A percentile compares a stretch with the other conserved stretches of the same genome.
These are phyloP conservation scores for Saksenaea oblongispora DNA, from an alignment of 371 early-diverging fungal genomes.

Conservation along the genomic window DNA sequence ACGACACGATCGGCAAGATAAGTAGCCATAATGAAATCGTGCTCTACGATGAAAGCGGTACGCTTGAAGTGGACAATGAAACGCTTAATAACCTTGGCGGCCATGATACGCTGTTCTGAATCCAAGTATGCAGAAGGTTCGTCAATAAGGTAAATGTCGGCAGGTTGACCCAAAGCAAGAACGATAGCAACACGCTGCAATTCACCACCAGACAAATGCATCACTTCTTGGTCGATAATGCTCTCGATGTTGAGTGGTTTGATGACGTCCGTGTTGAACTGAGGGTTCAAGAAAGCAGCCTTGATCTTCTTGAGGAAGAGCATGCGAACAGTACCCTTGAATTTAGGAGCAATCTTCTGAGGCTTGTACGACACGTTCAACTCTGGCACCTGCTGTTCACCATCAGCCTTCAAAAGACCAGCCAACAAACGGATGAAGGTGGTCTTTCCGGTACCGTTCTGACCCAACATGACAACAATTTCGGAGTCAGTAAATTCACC, in stretches of 20 bases:
- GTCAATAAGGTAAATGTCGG: slow-evolving; percentile 99
- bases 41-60: slow-evolving; percentile 99
- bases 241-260: slow-evolving; percentile 96
- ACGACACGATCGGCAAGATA: slow-evolving; percentile 99
- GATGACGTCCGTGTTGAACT: slow-evolving; percentile 98
- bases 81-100: slow-evolving; percentile 99
- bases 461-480: slow-evolving; percentile 99
- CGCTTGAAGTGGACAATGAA: slow-evolving; percentile 98
- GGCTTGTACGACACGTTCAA: slow-evolving; percentile 97
- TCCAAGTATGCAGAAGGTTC: slow-evolving; percentile 99
- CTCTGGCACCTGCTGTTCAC: slow-evolving; percentile 77
- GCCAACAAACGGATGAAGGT: slow-evolving; percentile 98
- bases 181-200: slow-evolving; percentile 99
- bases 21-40: slow-evolving; percentile 99
- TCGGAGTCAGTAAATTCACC: slow-evolving; percentile 98
- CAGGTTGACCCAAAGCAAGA: slow-evolving; percentile 93
- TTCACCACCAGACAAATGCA: slow-evolving; percentile 98
- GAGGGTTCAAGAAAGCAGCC: slow-evolving; percentile 90
- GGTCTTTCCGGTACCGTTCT: slow-evolving; percentile 99
- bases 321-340: slow-evolving; percentile 94
- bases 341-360: slow-evolving; percentile 99
- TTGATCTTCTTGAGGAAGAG: slow-evolving; percentile 95
- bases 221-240: slow-evolving; percentile 93
- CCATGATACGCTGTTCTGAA: slow-evolving; percentile 99
- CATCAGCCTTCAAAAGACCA: slow-evolving; percentile 87